Evolutionary conservation across 768 basidiomycete species (phyloP).

Genomic region (Suillus luteus): DNA sequence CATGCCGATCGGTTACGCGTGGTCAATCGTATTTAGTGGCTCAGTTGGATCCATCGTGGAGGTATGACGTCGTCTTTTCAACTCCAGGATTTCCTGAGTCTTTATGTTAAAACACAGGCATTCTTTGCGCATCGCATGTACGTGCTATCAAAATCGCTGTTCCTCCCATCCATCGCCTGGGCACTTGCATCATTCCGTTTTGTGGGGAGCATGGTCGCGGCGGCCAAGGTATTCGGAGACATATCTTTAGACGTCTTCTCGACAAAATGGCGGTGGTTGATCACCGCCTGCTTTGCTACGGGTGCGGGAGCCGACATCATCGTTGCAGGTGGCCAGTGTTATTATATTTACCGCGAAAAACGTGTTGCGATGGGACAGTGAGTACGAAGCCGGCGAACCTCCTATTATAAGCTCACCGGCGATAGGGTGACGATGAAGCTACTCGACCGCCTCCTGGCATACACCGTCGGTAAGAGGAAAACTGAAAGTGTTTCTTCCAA

Average conservation of each 20-base stretch:
- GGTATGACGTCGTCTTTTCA: conserved; percentile 13
- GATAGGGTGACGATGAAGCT: background rate
- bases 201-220: conserved; percentile 17
- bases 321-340: conserved; percentile 23
- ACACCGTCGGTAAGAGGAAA: conserved; percentile 9
- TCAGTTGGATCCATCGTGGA: conserved; percentile 27
- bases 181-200: conserved; percentile 21
- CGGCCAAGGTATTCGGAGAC: conserved; percentile 17
- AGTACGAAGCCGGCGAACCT: background rate
- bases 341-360: conserved; percentile 17
- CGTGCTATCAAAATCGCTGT: conserved; percentile 17
- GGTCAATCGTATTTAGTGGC: conserved; percentile 27
- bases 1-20: conserved; percentile 16
- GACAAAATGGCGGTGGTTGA: conserved; percentile 19
- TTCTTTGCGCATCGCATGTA: conserved; percentile 28
- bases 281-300: conserved; percentile 21
- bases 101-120: conserved; percentile 12
- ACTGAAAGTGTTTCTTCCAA: background rate
- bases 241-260: conserved; percentile 5
- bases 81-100: background rate
- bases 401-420: background rate
- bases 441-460: conserved; percentile 7
- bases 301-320: conserved; percentile 23
- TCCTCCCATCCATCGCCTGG: conserved; percentile 20
- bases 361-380: background rate